These are phyloP conservation scores for Hydnomerulius pinastri DNA, from an alignment of 768 basidiomycete genomes.

Conservation along the genomic window DNA sequence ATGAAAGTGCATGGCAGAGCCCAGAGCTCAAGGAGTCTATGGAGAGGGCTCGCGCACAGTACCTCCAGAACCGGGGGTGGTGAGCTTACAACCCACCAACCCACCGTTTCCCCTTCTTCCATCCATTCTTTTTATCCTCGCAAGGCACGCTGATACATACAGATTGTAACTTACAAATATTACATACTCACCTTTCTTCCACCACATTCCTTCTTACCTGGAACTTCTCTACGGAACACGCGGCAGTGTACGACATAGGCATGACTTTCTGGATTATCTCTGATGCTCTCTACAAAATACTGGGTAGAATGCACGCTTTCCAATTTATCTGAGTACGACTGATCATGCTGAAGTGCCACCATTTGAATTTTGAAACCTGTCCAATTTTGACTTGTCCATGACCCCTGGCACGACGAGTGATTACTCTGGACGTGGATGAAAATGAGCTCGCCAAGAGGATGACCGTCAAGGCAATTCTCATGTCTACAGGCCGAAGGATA, in stretches of 20 bases:
- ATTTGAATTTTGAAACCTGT: too few species aligned
- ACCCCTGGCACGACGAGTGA: too few species aligned
- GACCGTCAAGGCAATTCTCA: too few species aligned
- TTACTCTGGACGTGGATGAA: too few species aligned
- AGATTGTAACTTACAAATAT: background rate
- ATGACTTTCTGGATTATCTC: background rate
- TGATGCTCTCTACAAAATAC: too few species aligned
- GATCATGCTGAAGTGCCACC: too few species aligned
- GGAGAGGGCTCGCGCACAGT: constrained; percentile 59
- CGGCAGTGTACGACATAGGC: background rate
- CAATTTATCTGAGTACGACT: too few species aligned
- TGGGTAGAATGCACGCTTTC: too few species aligned
- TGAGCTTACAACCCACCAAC: constrained; percentile 1
- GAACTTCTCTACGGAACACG: background rate
- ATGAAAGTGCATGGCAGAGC: constrained; percentile 56
- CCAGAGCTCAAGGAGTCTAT: constrained; percentile 70
- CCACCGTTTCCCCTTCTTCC: background rate
- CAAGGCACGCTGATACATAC: background rate
- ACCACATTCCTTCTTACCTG: background rate
- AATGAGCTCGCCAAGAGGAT: too few species aligned
- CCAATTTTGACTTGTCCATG: too few species aligned
- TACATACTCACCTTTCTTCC: background rate
- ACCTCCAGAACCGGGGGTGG: constrained; percentile 18
- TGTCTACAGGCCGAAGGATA: too few species aligned
- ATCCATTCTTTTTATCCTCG: background rate